phyloP scores from a whole-genome alignment of 371 early-diverging fungal genomes.

The Mortierella sp. region DNA sequence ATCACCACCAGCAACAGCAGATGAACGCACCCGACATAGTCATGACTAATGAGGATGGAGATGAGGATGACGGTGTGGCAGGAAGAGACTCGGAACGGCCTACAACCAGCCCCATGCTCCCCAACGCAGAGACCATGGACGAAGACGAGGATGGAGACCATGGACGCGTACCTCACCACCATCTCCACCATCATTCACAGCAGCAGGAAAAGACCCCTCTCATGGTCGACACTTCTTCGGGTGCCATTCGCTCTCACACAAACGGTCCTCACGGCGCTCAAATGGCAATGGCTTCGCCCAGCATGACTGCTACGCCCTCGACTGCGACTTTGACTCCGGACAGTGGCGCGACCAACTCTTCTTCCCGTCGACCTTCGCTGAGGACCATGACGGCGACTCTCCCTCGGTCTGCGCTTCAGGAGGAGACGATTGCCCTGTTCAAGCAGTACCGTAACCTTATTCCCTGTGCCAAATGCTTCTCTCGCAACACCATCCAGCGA shows the following conservation, averaged over 20 bases:
- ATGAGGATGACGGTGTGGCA: neutral
- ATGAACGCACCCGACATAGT: constrained; percentile 17
- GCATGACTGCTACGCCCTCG: constrained; percentile 20
- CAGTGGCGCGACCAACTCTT: constrained; percentile 21
- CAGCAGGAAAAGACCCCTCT: constrained; percentile 1
- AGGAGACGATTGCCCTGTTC: constrained; percentile 48
- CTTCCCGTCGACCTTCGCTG: constrained; percentile 38
- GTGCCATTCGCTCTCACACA: neutral
- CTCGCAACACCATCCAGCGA: constrained; percentile 57
- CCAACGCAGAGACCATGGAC: constrained; percentile 18
- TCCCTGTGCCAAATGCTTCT: constrained; percentile 49
- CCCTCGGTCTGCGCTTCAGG: constrained; percentile 48
- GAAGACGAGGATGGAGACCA: neutral
- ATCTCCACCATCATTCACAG: neutral
- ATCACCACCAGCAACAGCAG: neutral
- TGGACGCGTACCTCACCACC: neutral
- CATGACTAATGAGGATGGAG: constrained; percentile 19
- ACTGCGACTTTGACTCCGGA: constrained; percentile 28
- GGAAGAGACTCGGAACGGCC: neutral
- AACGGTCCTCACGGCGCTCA: neutral
- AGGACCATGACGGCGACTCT: constrained; percentile 46
- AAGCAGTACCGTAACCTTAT: constrained; percentile 49
- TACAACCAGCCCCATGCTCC: neutral
- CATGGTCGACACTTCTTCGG: constrained; percentile 31
- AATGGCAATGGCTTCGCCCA: constrained; percentile 14